Evolutionary conservation across 2,329 filamentous ascomycete genomes (phyloP).

Genomic region (Falciphora oryzae): DNA sequence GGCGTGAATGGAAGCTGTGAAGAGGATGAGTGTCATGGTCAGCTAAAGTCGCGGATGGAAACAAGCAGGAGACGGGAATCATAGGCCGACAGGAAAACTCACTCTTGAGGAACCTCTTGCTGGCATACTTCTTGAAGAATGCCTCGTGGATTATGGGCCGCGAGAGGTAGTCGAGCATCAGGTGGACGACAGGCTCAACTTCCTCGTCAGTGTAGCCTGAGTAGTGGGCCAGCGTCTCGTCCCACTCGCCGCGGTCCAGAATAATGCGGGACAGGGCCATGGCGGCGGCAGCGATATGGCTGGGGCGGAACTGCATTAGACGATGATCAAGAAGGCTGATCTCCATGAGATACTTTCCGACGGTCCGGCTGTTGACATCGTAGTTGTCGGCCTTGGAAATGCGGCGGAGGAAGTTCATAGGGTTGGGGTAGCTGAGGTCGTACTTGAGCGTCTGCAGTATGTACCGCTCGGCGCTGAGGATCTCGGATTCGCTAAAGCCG

Average conservation of each 20-base stretch:
- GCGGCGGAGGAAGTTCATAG: conserved; percentile 98
- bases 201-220: conserved; percentile 90
- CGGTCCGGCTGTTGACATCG: conserved; percentile 93
- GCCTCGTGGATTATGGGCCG: conserved; percentile 89
- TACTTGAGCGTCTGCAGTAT: conserved; percentile 89
- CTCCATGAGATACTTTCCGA: conserved; percentile 97
- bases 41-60: background rate
- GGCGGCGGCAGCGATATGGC: conserved; percentile 81
- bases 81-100: conserved; percentile 28
- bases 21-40: background rate
- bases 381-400: conserved; percentile 99
- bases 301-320: conserved; percentile 85
- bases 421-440: conserved; percentile 96
- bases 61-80: conserved; percentile 19
- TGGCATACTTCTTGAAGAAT: conserved; percentile 99
- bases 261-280: conserved; percentile 95
- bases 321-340: conserved; percentile 93
- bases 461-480: conserved; percentile 93
- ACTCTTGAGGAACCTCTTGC: conserved; percentile 99
- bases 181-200: conserved; percentile 82
- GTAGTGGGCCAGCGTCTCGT: conserved; percentile 82
- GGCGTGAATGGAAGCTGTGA: conserved; percentile 79
- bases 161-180: conserved; percentile 96
- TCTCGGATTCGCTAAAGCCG: conserved; percentile 91
- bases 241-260: conserved; percentile 87